Conservation (phyloP, 495 filamentous ascomycete genomes). For the Peziza echinospora region DNA sequence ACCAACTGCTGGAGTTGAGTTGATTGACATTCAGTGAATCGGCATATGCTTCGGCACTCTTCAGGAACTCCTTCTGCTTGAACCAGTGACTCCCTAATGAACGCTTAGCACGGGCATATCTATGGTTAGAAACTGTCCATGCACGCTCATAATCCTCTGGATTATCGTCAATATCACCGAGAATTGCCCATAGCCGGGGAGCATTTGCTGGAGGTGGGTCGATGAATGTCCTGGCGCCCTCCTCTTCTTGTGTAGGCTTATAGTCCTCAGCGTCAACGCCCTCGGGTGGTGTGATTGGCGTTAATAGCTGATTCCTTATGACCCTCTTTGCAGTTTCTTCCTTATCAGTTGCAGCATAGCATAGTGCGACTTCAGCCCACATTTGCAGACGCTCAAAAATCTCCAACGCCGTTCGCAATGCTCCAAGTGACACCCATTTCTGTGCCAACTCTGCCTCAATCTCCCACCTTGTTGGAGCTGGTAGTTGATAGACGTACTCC, state of each 20-base stretch:
- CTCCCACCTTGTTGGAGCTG: constrained; percentile 73
- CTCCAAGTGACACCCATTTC: constrained; percentile 71
- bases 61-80: constrained; percentile 35
- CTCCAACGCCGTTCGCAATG: constrained; percentile 70
- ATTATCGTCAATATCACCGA: constrained; percentile 70
- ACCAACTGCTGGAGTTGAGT: constrained; percentile 67
- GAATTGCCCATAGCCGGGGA: constrained; percentile 74
- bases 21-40: constrained; percentile 57
- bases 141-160: constrained; percentile 56
- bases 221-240: constrained; percentile 25
- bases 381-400: constrained; percentile 89
- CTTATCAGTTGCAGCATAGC: constrained; percentile 55
- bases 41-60: constrained; percentile 55
- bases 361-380: constrained; percentile 89
- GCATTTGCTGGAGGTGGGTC: constrained; percentile 54
- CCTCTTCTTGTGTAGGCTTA: constrained; percentile 21
- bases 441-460: constrained; percentile 83
- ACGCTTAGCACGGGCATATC: constrained; percentile 72
- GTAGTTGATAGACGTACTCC: constrained; percentile 58
- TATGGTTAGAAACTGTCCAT: constrained; percentile 61
- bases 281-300: constrained; percentile 24
- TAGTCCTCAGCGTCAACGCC: constrained; percentile 31
- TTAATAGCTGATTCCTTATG: constrained; percentile 56
- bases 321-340: constrained; percentile 65
- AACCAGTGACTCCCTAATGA: constrained; percentile 64